These are phyloP conservation scores for Verruconis gallopava DNA, from an alignment of 2,329 filamentous ascomycete genomes.

Conservation along the genomic window DNA sequence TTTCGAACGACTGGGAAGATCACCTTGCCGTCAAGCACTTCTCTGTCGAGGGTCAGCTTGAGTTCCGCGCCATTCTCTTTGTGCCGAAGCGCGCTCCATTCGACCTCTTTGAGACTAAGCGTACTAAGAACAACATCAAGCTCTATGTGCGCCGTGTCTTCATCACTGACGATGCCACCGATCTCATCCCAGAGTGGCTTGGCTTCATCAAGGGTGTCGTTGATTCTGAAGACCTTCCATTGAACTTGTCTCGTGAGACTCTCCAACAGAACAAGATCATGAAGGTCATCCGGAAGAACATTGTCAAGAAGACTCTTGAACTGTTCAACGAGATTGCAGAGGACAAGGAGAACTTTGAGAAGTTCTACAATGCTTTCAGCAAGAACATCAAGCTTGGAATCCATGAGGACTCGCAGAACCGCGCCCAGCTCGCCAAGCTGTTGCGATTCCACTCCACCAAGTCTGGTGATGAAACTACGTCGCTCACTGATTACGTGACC, in stretches of 20 bases:
- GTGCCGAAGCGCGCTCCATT: conserved; percentile 99
- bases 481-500: conserved; percentile 92
- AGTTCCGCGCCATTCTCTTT: conserved; percentile 99
- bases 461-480: conserved; percentile 91
- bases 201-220: conserved; percentile 99
- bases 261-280: conserved; percentile 99
- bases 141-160: conserved; percentile 99
- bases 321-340: conserved; percentile 98
- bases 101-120: conserved; percentile 99
- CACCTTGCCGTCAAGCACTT: conserved; percentile 99
- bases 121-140: conserved; percentile 99
- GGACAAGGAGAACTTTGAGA: conserved; percentile 99
- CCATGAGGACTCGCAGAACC: conserved; percentile 99
- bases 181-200: conserved; percentile 98
- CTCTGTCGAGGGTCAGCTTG: conserved; percentile 99
- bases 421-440: conserved; percentile 82
- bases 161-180: conserved; percentile 98
- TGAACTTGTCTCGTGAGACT: conserved; percentile 99
- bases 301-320: conserved; percentile 99
- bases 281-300: conserved; percentile 99
- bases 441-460: conserved; percentile 99
- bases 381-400: conserved; percentile 99
- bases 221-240: conserved; percentile 97
- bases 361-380: conserved; percentile 98
- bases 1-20: conserved; percentile 99